Evolutionary conservation across 495 filamentous ascomycete species (phyloP), one percentile per base, ranked within the genome.

Genomic region (Penicillium alfredii): DNA sequence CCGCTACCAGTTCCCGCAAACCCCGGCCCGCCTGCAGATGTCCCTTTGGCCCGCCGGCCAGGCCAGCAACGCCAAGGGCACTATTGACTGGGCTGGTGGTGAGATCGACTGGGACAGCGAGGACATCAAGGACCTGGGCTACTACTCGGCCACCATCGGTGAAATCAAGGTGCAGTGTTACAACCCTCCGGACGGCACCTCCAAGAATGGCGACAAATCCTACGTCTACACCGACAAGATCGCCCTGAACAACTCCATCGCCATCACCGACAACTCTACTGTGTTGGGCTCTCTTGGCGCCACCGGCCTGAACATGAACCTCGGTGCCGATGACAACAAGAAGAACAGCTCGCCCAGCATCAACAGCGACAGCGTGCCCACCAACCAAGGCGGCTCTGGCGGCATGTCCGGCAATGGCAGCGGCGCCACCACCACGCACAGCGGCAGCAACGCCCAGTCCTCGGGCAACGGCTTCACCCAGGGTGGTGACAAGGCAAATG

Each of bases 11-110:
- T 98, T 76, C 72, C 92, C 92, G 11, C 92, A 96, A 64, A 94
- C 87, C 2, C 92, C 92, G 3, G 61, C 93, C n/a, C 85, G 92
- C 45, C 76, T 98, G 33, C 84, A 96, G 67, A 70, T 98, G 44
- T 97, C 93, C 8, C 77, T 97, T 55, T 98, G 92, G 92, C 93
- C 92, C 40, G 92, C 86, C 45, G 92, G 92, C 50, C 72, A 81
- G 30, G 60, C 78, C 13, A 73, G 75, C 60, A 95, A 94, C 55
- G 84, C 76, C 17, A 37, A 80, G 50, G 92, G 93, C 42, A 97
- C 92, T 10, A 77, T 95, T 44, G 74, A 77, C 30, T 98, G 92
- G 92, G 82, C 92, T 9, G 92, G 92, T 49, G 92, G 92, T 42
- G 62, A 72, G 38, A 87, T 98, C 45, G 73, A 93, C 64, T 98